These are phyloP conservation scores for Entomortierella beljakovae DNA, from an alignment of 192 early-diverging fungal species.

Conservation along the genomic window DNA sequence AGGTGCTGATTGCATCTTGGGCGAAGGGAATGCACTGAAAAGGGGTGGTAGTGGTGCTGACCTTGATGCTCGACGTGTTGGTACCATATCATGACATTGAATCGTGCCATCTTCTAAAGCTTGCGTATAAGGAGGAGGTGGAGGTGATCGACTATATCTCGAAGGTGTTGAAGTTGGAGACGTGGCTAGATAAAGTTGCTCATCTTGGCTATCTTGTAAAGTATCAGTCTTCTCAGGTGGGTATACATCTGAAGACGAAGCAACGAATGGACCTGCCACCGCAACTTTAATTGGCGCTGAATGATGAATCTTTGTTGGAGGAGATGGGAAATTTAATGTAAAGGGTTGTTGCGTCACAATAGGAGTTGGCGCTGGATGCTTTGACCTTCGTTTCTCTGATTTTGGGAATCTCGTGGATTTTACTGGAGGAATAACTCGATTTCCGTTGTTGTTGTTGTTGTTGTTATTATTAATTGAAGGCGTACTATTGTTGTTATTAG, in stretches of 20 bases:
- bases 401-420: slow-evolving; percentile 26
- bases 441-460: neutral
- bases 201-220: neutral
- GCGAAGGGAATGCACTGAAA: neutral
- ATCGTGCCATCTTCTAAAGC: slow-evolving; percentile 1
- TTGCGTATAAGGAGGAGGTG: slow-evolving; percentile 44
- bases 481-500: too few species aligned
- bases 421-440: neutral
- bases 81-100: neutral
- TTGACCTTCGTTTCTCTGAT: too few species aligned
- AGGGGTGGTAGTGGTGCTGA: neutral
- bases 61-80: slow-evolving; percentile 6
- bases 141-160: slow-evolving; percentile 19
- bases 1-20: neutral
- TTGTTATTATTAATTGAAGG: neutral
- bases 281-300: neutral
- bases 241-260: neutral
- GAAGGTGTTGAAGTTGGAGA: slow-evolving; percentile 9
- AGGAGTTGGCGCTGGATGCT: too few species aligned
- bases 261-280: slow-evolving; percentile 10
- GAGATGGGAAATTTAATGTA: slow-evolving; percentile 3
- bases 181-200: slow-evolving; percentile 32
- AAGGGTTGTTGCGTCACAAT: neutral
- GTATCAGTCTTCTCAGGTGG: slow-evolving; percentile 30
- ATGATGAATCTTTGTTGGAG: slow-evolving; percentile 1